Evolutionary conservation across 371 early-diverging fungal genomes (phyloP).

Genomic region (Apophysomyces elegans): DNA sequence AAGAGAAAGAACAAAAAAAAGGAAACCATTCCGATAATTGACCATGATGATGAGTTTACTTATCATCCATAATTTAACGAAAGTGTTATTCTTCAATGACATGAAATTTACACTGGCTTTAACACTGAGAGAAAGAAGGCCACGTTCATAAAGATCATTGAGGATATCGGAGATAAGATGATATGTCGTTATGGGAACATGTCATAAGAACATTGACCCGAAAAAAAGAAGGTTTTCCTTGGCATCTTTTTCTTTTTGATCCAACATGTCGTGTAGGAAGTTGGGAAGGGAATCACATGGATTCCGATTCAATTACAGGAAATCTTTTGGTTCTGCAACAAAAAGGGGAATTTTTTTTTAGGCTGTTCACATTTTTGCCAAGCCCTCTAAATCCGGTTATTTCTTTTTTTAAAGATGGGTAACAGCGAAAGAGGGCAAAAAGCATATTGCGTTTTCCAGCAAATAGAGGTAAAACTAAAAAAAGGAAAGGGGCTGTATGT

Average conservation of each 20-base stretch:
- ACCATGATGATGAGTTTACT: too few relatives aligned
- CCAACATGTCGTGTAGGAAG: constrained; percentile 3
- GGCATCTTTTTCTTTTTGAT: constrained; percentile 1
- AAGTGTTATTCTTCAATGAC: too few relatives aligned
- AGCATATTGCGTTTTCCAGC: not conserved
- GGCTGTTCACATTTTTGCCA: constrained; percentile 9
- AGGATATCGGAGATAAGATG: not conserved
- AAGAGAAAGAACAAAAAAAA: not conserved
- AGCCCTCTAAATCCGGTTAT: constrained; percentile 4
- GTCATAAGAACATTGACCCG: constrained; percentile 11
- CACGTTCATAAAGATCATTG: too few relatives aligned
- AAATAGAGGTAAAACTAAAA: not conserved
- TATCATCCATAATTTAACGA: too few relatives aligned
- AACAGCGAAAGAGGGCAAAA: constrained; percentile 1
- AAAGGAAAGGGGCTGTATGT: constrained; percentile 7
- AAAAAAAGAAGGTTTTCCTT: not conserved
- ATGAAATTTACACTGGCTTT: too few relatives aligned
- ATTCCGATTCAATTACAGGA: constrained; percentile 4
- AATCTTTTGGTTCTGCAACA: constrained; percentile 1
- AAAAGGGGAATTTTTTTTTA: not conserved
- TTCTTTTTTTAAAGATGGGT: constrained; percentile 6
- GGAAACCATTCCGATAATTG: not conserved
- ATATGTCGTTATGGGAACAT: constrained; percentile 2
- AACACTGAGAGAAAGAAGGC: too few relatives aligned
- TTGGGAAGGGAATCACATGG: constrained; percentile 6